Percentiles rank a stretch among this genome's conserved stretches.
These are phyloP conservation scores for Monilinia fructigena DNA, from an alignment of 2,329 filamentous ascomycete species.

Conservation along the genomic window DNA sequence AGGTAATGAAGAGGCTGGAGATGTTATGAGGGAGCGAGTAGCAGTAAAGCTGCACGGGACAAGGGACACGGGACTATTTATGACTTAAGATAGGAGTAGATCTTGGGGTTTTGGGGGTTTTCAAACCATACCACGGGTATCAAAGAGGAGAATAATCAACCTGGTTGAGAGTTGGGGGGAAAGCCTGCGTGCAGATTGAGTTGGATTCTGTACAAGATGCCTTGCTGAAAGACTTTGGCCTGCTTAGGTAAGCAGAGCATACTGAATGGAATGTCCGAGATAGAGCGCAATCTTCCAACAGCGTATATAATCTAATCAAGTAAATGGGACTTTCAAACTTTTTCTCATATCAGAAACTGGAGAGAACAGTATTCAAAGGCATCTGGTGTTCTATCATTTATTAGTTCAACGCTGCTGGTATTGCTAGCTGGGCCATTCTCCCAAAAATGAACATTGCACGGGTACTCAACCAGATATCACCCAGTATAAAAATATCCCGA, in stretches of 20 bases:
- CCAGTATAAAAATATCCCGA: neutral
- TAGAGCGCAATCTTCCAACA: neutral
- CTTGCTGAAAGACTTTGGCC: neutral
- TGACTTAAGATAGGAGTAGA: neutral
- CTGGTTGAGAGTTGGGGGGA: neutral
- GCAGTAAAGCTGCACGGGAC: neutral
- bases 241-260: constrained; percentile 13
- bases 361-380: neutral
- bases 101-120: too few species aligned
- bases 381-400: neutral
- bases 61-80: neutral
- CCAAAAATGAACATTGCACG: neutral
- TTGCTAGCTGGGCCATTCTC: neutral
- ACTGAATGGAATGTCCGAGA: neutral
- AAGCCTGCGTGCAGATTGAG: neutral
- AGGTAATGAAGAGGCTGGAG: neutral
- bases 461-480: neutral
- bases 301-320: too few species aligned
- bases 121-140: too few species aligned
- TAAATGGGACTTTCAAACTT: neutral
- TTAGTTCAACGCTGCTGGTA: neutral
- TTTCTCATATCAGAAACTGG: neutral
- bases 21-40: neutral
- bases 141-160: too few species aligned
- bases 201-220: neutral